These are phyloP conservation scores for Phytopythium delawarense DNA, from an alignment of 352 stramenopile genomes.

Conservation along the genomic window DNA sequence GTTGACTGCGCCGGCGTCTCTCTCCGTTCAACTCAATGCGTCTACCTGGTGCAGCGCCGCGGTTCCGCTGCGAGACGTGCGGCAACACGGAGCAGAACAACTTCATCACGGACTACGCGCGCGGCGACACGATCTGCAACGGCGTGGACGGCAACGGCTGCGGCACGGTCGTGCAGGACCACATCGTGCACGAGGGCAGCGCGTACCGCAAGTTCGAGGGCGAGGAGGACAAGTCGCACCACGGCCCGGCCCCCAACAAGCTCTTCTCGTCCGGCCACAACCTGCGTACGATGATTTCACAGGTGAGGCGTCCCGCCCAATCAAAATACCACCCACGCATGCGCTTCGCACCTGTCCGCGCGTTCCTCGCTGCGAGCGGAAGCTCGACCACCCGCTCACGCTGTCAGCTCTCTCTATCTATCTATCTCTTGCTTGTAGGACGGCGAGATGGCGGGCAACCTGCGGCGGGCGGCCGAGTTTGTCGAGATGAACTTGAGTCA, in stretches of 20 bases:
- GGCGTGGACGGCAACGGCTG: constrained; percentile 86
- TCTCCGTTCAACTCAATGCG: not conserved
- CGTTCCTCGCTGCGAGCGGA: not conserved
- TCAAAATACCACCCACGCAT: not conserved
- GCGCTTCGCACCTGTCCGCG: not conserved
- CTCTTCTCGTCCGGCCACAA: constrained; percentile 95
- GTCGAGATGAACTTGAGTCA: constrained; percentile 96
- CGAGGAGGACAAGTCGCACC: constrained; percentile 96
- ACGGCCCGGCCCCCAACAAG: constrained; percentile 93
- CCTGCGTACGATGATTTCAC: constrained; percentile 92
- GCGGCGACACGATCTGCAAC: constrained; percentile 87
- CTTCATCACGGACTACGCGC: constrained; percentile 87
- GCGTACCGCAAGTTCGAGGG: constrained; percentile 97
- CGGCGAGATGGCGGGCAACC: constrained; percentile 82
- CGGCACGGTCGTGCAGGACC: constrained; percentile 93
- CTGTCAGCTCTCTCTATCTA: not conserved
- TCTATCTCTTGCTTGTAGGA: constrained; percentile 36
- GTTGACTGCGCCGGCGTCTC: not conserved
- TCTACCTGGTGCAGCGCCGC: constrained; percentile 35
- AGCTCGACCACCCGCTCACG: not conserved
- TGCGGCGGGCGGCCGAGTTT: constrained; percentile 84
- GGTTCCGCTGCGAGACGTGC: constrained; percentile 83
- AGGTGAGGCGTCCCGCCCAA: constrained; percentile 31
- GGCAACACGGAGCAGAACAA: constrained; percentile 89
- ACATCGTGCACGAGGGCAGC: constrained; percentile 95